Percentiles rank a stretch among this genome's conserved stretches.
Conservation (phyloP, 176 grass and related monocot species). For the Eragrostis nindensis region DNA sequence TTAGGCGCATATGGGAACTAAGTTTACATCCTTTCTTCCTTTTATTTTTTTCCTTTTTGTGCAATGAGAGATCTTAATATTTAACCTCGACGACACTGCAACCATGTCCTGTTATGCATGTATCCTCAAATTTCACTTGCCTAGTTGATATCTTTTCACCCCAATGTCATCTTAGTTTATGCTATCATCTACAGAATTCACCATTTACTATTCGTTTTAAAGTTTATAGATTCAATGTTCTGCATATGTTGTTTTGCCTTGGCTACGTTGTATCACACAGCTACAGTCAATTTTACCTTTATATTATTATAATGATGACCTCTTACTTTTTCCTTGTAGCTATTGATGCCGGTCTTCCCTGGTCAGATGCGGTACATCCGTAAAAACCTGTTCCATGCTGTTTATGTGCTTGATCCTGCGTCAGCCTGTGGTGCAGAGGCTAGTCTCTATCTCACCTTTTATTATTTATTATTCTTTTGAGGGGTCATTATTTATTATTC, state of each 20-base stretch:
- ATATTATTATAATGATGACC: constrained; percentile 14
- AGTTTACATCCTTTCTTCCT: constrained; percentile 6
- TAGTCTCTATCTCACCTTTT: constrained; percentile 46
- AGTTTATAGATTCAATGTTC: neutral
- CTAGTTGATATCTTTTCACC: constrained; percentile 1
- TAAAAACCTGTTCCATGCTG: constrained; percentile 95
- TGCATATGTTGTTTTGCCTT: constrained; percentile 14
- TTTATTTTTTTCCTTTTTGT: neutral
- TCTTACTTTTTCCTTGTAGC: constrained; percentile 53
- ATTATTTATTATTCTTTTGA: constrained; percentile 15
- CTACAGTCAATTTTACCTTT: constrained; percentile 18
- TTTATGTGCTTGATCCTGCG: constrained; percentile 96
- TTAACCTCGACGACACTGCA: constrained; percentile 16
- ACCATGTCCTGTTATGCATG: neutral
- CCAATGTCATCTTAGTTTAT: constrained; percentile 30
- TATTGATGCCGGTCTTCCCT: constrained; percentile 98
- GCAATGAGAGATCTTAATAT: constrained; percentile 4
- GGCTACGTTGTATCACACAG: constrained; percentile 11
- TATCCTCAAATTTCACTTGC: neutral
- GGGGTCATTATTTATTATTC: constrained; percentile 15
- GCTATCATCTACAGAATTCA: constrained; percentile 1
- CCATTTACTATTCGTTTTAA: constrained; percentile 23
- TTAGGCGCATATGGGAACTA: constrained; percentile 1
- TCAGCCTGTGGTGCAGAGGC: constrained; percentile 78
- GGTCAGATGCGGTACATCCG: constrained; percentile 95